Conservation (phyloP, 371 early-diverging fungal species). For the Haplosporangium sp. region DNA sequence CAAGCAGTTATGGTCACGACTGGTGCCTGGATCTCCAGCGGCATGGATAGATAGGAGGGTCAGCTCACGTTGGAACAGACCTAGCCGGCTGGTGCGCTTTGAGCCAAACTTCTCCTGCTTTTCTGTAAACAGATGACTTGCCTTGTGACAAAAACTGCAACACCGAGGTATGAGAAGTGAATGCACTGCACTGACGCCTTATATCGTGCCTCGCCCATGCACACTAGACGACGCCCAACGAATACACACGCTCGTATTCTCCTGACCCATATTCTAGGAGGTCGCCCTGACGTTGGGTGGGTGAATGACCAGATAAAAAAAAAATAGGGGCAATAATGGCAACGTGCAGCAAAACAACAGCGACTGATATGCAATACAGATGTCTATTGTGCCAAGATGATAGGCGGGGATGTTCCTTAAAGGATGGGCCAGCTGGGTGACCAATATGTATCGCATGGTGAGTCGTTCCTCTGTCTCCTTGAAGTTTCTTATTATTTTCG, state of each 20-base stretch:
- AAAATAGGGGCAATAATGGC: slow-evolving; percentile 24
- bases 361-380: not conserved
- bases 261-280: slow-evolving; percentile 28
- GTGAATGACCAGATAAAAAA: slow-evolving; percentile 13
- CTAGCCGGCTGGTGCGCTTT: too few species aligned
- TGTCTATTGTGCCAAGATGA: not conserved
- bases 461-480: slow-evolving; percentile 1
- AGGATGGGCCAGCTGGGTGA: not conserved
- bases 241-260: not conserved
- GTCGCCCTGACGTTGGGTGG: slow-evolving; percentile 25
- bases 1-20: too few species aligned
- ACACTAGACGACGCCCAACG: too few species aligned
- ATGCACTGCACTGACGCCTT: not conserved
- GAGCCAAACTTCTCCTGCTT: slow-evolving; percentile 4
- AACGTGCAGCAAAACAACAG: too few species aligned
- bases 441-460: slow-evolving; percentile 1
- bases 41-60: too few species aligned
- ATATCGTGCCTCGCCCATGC: not conserved
- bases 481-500: not conserved
- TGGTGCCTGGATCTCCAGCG: too few species aligned
- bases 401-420: not conserved
- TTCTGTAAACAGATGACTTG: slow-evolving; percentile 5
- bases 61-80: too few species aligned
- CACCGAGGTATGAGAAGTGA: not conserved
- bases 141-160: slow-evolving; percentile 11